Conservation (phyloP, 2,329 filamentous ascomycete genomes). For the Macroventuria anomochaeta region DNA sequence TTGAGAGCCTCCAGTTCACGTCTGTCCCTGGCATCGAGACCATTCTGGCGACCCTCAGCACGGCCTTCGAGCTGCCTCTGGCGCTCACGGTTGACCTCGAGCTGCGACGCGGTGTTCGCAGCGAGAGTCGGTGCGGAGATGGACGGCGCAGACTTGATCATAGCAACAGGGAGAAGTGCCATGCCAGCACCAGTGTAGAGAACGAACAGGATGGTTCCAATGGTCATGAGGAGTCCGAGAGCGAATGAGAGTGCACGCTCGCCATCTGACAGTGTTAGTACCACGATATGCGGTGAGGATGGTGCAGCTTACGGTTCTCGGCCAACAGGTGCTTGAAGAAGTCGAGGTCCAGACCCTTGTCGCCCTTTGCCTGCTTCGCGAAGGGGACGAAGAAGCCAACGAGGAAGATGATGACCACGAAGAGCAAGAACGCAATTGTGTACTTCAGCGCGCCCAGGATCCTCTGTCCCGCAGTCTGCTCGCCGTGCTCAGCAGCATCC, state of each 20-base stretch:
- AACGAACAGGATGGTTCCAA: conserved; percentile 85
- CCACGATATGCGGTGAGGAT: neutral
- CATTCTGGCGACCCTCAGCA: conserved; percentile 75
- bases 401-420: conserved; percentile 83
- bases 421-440: conserved; percentile 80
- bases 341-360: conserved; percentile 79
- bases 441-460: conserved; percentile 90
- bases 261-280: conserved; percentile 62
- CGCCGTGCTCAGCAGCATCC: conserved; percentile 80
- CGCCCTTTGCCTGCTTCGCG: conserved; percentile 66
- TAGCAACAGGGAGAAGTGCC: conserved; percentile 83
- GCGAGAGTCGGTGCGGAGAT: conserved; percentile 81
- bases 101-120: conserved; percentile 77
- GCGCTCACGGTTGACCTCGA: conserved; percentile 87
- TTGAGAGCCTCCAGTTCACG: conserved; percentile 86
- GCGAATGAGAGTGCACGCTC: conserved; percentile 92
- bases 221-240: conserved; percentile 83
- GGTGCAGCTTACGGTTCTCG: conserved; percentile 70
- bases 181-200: conserved; percentile 89
- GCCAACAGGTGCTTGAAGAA: conserved; percentile 87
- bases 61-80: conserved; percentile 90
- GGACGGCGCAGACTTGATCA: conserved; percentile 90
- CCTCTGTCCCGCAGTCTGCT: conserved; percentile 72
- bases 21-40: conserved; percentile 82
- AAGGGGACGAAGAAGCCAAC: conserved; percentile 94